Percentiles rank a stretch among this genome's conserved stretches.
Evolutionary conservation across 345 rosid genomes (phyloP).

Genomic region (rapeseed (Brassica napus)): DNA sequence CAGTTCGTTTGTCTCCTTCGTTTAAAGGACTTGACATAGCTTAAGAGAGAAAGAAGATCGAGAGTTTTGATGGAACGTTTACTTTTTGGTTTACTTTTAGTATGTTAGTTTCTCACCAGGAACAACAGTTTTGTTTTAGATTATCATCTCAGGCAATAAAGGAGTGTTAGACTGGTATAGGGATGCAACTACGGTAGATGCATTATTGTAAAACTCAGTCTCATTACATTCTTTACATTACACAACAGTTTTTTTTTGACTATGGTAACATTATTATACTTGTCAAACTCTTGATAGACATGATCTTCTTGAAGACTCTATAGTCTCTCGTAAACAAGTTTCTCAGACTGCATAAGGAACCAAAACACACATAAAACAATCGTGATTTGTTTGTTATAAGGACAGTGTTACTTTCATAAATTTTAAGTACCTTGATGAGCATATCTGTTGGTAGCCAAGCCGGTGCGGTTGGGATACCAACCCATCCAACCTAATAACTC

Average conservation of each 20-base stretch:
- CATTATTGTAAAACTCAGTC: not conserved
- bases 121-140: slow-evolving; percentile 15
- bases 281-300: not conserved
- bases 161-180: not conserved
- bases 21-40: slow-evolving; percentile 37
- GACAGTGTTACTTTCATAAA: not conserved
- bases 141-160: slow-evolving; percentile 18
- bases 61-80: not conserved
- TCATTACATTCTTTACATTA: slow-evolving; percentile 11
- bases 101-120: not conserved
- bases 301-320: slow-evolving; percentile 31
- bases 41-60: slow-evolving; percentile 13
- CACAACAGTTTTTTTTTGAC: not conserved
- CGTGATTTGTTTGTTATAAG: not conserved
- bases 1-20: slow-evolving; percentile 26
- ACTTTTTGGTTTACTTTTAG: not conserved
- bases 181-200: not conserved
- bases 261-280: not conserved
- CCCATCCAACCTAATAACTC: slow-evolving; percentile 71
- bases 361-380: not conserved
- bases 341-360: slow-evolving; percentile 67
- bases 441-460: slow-evolving; percentile 95
- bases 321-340: slow-evolving; percentile 74
- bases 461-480: slow-evolving; percentile 90
- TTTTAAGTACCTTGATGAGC: slow-evolving; percentile 68